Base-by-base conservation (phyloP, 345 rosid species). In the Pistacia atlantica region DNA sequence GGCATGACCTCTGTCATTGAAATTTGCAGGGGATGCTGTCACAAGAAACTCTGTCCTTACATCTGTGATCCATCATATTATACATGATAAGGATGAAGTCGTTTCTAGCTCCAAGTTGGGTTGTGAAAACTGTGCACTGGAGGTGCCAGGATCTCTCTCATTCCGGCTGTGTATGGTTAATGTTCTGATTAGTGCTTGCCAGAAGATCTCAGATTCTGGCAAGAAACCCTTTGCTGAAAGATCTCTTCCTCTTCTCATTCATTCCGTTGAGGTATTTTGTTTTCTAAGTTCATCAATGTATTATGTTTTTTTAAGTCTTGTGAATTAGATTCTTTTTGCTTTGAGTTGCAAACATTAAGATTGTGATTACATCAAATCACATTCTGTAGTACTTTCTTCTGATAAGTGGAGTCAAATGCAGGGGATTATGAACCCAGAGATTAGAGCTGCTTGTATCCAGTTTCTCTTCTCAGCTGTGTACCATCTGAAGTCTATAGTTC, bases 151-250 rank as follows among this genome's bases (percentile, higher is more conserved):
- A 54, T 81, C 82, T 67, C 71, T 75, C 71, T 79, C 95, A 37
- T 91, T 89, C 62, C 92, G 91, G 74, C 81, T 90, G 60, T 93
- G 98, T 83, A 93, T 91, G 98, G 94, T 95, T 72, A 95, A 95
- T 81, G 92, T 89, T 73, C 92, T 95, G 68, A 90, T 95, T 73
- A 93, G 97, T 82, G 87, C 87, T 69, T 90, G 92, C 83, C 95
- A 95, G 84, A 93, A 95, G 82, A 78, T 90, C 57, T 80, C 86
- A 0, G 89, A 93, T 74, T 66, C 88, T 79, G 84, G 85, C 55
- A 90, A 86, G 87, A 83, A 84, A 71, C 57, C 18, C 48, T 84
- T 93, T 75, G 92, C 97, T 80, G 78, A 78, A 67, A 88, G 67
- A 67, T 74, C 86, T 62, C 79, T 95, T 76, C 92, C 87, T 4